Conservation (phyloP, 2,329 filamentous ascomycete species). For the Pseudonectria foliicola region DNA sequence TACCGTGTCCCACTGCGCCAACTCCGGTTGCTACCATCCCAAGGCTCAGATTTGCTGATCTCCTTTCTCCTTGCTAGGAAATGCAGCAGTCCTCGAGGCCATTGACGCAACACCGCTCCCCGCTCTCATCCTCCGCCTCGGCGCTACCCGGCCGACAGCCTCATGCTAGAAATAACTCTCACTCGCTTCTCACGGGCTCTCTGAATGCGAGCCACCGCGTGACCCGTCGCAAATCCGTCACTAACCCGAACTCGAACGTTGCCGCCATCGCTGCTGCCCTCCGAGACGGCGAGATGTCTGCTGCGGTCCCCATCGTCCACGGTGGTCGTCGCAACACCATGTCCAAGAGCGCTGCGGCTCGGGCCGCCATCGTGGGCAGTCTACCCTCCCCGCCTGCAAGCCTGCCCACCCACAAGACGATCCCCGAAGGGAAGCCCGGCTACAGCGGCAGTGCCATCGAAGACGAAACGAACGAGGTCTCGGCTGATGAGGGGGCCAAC, state of each 20-base stretch:
- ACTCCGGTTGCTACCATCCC: slow-evolving; percentile 23
- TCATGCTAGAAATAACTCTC: slow-evolving; percentile 70
- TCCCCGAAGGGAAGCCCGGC: slow-evolving; percentile 41
- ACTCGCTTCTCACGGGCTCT: slow-evolving; percentile 70
- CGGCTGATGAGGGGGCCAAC: slow-evolving; percentile 45
- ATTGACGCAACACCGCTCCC: slow-evolving; percentile 55
- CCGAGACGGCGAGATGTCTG: slow-evolving; percentile 55
- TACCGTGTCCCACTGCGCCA: slow-evolving; percentile 20
- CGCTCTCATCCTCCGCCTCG: slow-evolving; percentile 52
- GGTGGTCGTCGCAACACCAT: slow-evolving; percentile 59
- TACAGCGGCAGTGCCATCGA: slow-evolving; percentile 58
- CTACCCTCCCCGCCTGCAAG: slow-evolving; percentile 60
- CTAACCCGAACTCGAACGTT: slow-evolving; percentile 63
- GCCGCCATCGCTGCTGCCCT: slow-evolving; percentile 69
- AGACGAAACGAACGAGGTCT: slow-evolving; percentile 56
- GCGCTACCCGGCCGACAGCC: slow-evolving; percentile 53
- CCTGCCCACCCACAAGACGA: slow-evolving; percentile 52
- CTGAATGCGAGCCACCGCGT: slow-evolving; percentile 79
- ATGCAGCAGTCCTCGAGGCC: slow-evolving; percentile 60
- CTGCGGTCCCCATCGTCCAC: slow-evolving; percentile 51
- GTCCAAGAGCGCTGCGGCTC: slow-evolving; percentile 54
- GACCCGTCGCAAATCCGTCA: slow-evolving; percentile 89
- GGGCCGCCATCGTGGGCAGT: slow-evolving; percentile 46
- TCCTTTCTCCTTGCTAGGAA: slow-evolving; percentile 41
- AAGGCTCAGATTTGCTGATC: slow-evolving; percentile 30